These are phyloP conservation scores for Leccinellum luteum DNA, from an alignment of 768 basidiomycete species.

Conservation along the genomic window DNA sequence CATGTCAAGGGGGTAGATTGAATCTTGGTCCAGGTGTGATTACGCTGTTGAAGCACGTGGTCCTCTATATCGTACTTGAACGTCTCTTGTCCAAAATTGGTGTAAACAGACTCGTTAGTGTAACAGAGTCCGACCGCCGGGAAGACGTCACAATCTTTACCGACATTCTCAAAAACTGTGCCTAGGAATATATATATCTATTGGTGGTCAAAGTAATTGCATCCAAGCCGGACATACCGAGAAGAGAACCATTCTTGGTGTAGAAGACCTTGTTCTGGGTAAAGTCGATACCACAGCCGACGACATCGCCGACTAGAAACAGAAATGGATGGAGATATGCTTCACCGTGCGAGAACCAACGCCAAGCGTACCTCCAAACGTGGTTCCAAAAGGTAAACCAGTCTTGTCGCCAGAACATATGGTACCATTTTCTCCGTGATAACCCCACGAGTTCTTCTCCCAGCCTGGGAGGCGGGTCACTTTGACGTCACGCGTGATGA, in stretches of 20 bases:
- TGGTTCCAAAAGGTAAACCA: slow-evolving; percentile 72
- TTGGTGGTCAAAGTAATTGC: slow-evolving; percentile 10
- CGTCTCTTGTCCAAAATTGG: slow-evolving; percentile 84
- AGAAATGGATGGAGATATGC: slow-evolving; percentile 4
- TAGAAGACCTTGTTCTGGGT: slow-evolving; percentile 78
- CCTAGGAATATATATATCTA: slow-evolving; percentile 37
- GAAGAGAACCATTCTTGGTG: slow-evolving; percentile 79
- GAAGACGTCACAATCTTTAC: slow-evolving; percentile 64
- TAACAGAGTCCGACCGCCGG: slow-evolving; percentile 90
- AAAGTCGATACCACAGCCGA: slow-evolving; percentile 95
- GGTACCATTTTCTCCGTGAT: slow-evolving; percentile 87
- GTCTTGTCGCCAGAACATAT: slow-evolving; percentile 72
- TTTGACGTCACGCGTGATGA: slow-evolving; percentile 63
- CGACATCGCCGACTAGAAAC: slow-evolving; percentile 69
- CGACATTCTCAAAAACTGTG: slow-evolving; percentile 68
- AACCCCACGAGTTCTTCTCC: slow-evolving; percentile 87
- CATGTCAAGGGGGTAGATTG: slow-evolving; percentile 54
- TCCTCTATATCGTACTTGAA: slow-evolving; percentile 92
- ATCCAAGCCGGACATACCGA: slow-evolving; percentile 43
- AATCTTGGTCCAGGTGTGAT: slow-evolving; percentile 65
- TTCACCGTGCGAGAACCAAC: not conserved
- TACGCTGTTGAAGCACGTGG: slow-evolving; percentile 71
- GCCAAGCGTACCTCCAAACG: slow-evolving; percentile 67
- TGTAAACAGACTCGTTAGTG: slow-evolving; percentile 69
- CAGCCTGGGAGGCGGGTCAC: slow-evolving; percentile 80